phyloP scores from a whole-genome alignment of 78 protist species.

The Mastigamoeba balamuthi region DNA sequence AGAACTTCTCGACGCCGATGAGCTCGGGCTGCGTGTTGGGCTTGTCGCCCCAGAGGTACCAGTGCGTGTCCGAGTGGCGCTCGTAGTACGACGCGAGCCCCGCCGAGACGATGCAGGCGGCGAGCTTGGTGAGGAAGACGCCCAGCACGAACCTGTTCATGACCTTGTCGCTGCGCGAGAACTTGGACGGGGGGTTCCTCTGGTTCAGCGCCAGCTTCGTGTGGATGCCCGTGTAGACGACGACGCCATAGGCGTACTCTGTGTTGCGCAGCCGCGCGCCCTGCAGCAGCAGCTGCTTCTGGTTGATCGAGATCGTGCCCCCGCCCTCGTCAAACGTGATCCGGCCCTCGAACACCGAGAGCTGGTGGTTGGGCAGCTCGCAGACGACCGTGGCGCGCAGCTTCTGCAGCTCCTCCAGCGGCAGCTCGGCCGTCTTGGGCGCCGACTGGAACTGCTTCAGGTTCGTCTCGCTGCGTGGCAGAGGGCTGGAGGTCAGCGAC shows the following conservation, averaged over 20 bases:
- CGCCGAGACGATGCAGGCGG: too few relatives aligned
- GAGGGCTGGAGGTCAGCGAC: too few relatives aligned
- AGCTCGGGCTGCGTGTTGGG: not conserved
- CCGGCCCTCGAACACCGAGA: too few relatives aligned
- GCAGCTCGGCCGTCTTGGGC: too few relatives aligned
- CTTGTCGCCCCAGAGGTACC: not conserved
- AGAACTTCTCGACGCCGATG: constrained; percentile 32
- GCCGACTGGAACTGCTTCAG: not conserved
- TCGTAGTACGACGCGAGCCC: too few relatives aligned
- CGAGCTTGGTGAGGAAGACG: constrained; percentile 24
- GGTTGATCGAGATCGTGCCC: not conserved
- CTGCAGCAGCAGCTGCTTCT: not conserved
- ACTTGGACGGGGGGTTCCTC: constrained; percentile 56
- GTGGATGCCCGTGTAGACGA: constrained; percentile 41
- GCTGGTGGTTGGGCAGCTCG: too few relatives aligned
- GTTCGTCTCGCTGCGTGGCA: not conserved
- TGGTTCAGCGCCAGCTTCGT: constrained; percentile 47
- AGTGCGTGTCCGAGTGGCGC: not conserved
- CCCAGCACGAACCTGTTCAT: constrained; percentile 46
- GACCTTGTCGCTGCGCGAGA: constrained; percentile 46
- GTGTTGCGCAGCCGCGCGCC: constrained; percentile 45
- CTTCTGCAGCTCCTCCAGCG: too few relatives aligned
- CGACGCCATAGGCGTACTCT: constrained; percentile 21
- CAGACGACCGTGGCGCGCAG: too few relatives aligned
- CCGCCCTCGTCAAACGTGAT: not conserved